phyloP scores from a whole-genome alignment of 2,329 filamentous ascomycete species.

The Ambrosiella cleistominuta region DNA sequence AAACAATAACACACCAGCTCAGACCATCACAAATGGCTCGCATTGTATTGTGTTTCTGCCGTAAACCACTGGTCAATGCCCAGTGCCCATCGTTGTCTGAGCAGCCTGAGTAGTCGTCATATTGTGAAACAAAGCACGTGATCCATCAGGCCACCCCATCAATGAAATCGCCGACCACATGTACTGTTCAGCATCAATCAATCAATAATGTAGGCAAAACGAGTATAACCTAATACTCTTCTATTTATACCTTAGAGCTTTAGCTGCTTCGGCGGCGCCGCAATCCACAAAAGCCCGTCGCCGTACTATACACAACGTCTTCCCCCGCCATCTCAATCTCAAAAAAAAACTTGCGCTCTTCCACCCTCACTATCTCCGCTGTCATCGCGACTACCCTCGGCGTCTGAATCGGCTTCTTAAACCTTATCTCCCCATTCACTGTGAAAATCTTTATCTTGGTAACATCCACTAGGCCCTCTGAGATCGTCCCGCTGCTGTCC shows the following conservation, averaged over 20 bases:
- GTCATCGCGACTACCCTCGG: conserved; percentile 14
- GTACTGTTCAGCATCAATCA: not conserved
- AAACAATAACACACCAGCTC: no score
- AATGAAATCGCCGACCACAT: not conserved
- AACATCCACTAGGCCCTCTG: conserved; percentile 8
- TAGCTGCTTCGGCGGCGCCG: not conserved
- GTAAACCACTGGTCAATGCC: no score
- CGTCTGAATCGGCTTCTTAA: conserved; percentile 14
- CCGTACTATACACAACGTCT: conserved; percentile 1
- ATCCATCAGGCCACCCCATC: not conserved
- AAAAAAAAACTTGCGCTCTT: conserved; percentile 14
- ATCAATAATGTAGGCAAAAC: no score
- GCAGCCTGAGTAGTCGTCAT: not conserved
- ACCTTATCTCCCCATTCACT: conserved; percentile 14
- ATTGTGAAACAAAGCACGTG: not conserved
- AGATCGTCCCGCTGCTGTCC: not conserved
- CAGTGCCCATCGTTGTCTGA: not conserved
- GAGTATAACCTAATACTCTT: not conserved
- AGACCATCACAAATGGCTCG: not conserved
- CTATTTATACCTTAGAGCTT: conserved; percentile 1
- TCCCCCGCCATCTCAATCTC: conserved; percentile 13
- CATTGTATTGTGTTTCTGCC: no score
- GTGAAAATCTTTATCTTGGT: conserved; percentile 11
- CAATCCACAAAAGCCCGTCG: conserved; percentile 9
- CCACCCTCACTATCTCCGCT: conserved; percentile 12